These are phyloP conservation scores for Canavalia ensiformis DNA, from an alignment of 306 rosid species.

Conservation along the genomic window DNA sequence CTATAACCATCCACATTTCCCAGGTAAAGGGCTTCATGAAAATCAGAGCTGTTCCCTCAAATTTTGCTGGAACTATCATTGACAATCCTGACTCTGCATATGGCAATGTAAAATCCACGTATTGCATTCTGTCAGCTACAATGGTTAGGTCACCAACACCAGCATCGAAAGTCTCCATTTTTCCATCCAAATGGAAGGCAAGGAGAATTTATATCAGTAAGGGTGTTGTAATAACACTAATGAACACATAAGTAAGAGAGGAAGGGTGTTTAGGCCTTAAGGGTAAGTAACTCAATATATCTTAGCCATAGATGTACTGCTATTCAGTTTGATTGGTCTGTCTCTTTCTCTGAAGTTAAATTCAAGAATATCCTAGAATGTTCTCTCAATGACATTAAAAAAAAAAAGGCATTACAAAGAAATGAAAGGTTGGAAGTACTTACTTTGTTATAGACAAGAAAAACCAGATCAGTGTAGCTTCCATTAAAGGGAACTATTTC, in stretches of 20 bases:
- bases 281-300: neutral
- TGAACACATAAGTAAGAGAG: neutral
- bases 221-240: neutral
- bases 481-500: slow-evolving; percentile 36
- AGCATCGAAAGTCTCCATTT: slow-evolving; percentile 3
- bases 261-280: neutral
- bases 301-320: neutral
- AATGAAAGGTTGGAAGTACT: neutral
- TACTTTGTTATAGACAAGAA: slow-evolving; percentile 55
- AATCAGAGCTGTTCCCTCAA: neutral
- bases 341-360: neutral
- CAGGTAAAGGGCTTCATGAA: slow-evolving; percentile 12
- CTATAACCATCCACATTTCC: slow-evolving; percentile 14
- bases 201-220: neutral
- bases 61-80: slow-evolving; percentile 14
- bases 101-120: slow-evolving; percentile 16
- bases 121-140: slow-evolving; percentile 4
- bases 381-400: neutral
- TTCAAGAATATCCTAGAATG: neutral
- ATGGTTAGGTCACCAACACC: slow-evolving; percentile 7
- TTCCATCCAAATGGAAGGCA: neutral
- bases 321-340: neutral
- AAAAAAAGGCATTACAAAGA: neutral
- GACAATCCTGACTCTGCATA: slow-evolving; percentile 10
- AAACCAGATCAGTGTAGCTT: slow-evolving; percentile 47